A percentile compares a stretch with the other conserved stretches of the same genome.
Conservation (phyloP, 495 filamentous ascomycete genomes). For the Neurospora sp. region DNA sequence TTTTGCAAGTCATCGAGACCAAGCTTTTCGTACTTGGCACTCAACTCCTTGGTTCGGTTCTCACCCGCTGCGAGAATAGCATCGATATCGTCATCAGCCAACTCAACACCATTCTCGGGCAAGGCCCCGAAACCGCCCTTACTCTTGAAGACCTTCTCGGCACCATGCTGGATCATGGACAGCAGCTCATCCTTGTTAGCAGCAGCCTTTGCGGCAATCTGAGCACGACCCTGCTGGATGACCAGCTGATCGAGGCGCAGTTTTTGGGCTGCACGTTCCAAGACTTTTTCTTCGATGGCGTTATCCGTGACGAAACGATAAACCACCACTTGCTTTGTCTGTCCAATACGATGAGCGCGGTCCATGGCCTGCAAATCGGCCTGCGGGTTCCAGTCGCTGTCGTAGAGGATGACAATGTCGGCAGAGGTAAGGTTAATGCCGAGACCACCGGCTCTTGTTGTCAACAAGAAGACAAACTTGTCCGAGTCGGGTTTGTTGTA, state of each 20-base stretch:
- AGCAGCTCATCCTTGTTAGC: conserved; percentile 94
- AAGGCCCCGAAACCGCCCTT: conserved; percentile 49
- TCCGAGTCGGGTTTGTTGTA: conserved; percentile 95
- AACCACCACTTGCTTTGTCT: conserved; percentile 95
- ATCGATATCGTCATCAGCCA: conserved; percentile 85
- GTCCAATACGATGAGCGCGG: conserved; percentile 93
- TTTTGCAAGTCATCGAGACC: conserved; percentile 97
- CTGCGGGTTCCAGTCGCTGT: conserved; percentile 99
- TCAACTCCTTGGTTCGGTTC: conserved; percentile 78
- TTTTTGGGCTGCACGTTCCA: conserved; percentile 96
- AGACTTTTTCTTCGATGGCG: conserved; percentile 96
- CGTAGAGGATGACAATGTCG: conserved; percentile 96
- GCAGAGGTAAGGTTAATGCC: conserved; percentile 96
- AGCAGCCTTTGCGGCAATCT: conserved; percentile 74
- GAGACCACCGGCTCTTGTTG: conserved; percentile 91
- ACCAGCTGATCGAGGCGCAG: conserved; percentile 96
- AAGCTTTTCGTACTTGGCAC: conserved; percentile 91
- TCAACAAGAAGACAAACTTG: conserved; percentile 97
- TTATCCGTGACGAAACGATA: conserved; percentile 97
- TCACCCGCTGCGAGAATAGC: conserved; percentile 78
- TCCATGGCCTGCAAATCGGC: conserved; percentile 99
- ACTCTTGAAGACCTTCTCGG: conserved; percentile 78
- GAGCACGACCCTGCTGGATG: conserved; percentile 95
- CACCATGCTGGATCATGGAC: conserved; percentile 97
- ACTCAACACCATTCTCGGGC: conserved; percentile 48